Percentiles rank a stretch among this genome's conserved stretches.
phyloP scores from a whole-genome alignment of 106 monocot species.

The Dendrobium officinale region DNA sequence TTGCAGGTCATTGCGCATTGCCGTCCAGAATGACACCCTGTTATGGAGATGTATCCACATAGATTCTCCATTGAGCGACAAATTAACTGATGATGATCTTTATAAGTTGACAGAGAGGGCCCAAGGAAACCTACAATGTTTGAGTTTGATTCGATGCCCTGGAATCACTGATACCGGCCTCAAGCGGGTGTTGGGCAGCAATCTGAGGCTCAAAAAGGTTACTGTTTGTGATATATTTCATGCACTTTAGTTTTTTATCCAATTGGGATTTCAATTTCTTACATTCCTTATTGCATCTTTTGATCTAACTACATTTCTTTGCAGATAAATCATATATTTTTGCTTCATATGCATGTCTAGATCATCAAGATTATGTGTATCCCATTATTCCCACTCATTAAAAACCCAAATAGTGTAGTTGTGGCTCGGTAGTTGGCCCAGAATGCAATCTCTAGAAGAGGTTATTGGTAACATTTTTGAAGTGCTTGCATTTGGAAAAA shows the following conservation, averaged over 20 bases:
- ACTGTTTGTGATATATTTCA: background rate
- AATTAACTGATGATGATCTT: constrained; percentile 62
- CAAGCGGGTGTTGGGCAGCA: constrained; percentile 47
- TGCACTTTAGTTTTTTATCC: background rate
- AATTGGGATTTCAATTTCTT: background rate
- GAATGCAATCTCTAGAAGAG: background rate
- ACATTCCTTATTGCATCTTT: background rate
- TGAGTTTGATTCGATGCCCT: constrained; percentile 51
- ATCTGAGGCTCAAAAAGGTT: constrained; percentile 61
- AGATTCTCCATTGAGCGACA: constrained; percentile 34
- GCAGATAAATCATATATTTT: background rate
- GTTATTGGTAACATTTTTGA: background rate
- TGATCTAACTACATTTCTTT: background rate
- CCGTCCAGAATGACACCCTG: constrained; percentile 44
- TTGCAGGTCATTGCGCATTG: constrained; percentile 48
- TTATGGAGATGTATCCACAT: constrained; percentile 75
- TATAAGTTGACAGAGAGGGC: constrained; percentile 42
- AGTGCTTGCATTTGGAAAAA: background rate
- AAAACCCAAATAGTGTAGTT: background rate
- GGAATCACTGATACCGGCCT: constrained; percentile 69
- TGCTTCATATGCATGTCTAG: background rate
- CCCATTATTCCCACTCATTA: background rate
- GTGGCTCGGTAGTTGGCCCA: background rate
- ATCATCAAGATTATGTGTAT: background rate
- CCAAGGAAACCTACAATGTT: constrained; percentile 47